Base-by-base conservation (phyloP, 495 filamentous ascomycete genomes). In the Physcia stellaris region DNA sequence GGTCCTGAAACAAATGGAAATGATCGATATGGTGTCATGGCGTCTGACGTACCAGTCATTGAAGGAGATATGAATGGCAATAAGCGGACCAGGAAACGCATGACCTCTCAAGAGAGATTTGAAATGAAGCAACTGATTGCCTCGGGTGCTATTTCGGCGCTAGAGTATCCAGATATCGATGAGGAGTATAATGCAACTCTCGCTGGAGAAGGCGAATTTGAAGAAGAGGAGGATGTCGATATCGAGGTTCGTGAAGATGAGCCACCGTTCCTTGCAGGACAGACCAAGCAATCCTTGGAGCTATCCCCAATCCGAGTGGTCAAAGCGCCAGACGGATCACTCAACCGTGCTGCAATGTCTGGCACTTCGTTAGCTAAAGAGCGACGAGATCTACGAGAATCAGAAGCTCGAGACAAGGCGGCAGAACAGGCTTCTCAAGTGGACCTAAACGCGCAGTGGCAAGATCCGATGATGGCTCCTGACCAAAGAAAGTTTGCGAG, bases 231-330 rank as follows among this genome's bases (percentile, higher is more conserved):
- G 60, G 90, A 98, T 55, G 71, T 96, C 6, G 90, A 98, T 57
- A 98, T 98, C 46, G 90, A 98, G 57, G 81, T 98, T 32, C 70
- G 76, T 50, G 92, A 95, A 43, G 92, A 96, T 50, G 90, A 98
- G 49, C 90, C 90, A 11, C 92, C 92, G 0, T 98, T 98, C 67
- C 59, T 98, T 30, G 83, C 85, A 6, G 90, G 90, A 1, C 92
- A 96, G 60, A 98, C 90, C 2, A 94, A 94, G 51, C 87, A 93
- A 56, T 88, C 83, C 15, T 68, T 96, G 7, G 92, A 96, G 52
- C 60, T 98, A 7, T 94, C 86, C 5, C 90, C 90, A 2, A 96
- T 98, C 43, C 68, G 90, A 50, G 86, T 98, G 10, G 83, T 98
- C 47, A 98, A 98, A 59, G 90, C 92, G 2, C 90, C 90, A 4